Base-by-base conservation (phyloP, 1,284 basidiomycete genomes). In the Trametes versicolor region DNA sequence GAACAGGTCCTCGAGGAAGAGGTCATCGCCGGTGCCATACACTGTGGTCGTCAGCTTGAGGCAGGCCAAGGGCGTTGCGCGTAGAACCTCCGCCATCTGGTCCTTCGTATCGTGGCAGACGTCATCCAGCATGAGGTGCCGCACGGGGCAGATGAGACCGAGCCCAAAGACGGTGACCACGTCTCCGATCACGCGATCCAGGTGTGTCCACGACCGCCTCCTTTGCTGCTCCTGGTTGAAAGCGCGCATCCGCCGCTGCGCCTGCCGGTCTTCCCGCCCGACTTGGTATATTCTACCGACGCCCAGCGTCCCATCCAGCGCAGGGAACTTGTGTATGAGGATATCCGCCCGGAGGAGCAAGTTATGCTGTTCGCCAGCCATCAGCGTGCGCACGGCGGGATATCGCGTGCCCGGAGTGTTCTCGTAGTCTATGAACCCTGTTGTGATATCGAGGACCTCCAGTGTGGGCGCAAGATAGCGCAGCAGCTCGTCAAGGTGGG, bases 281-380 rank as follows among this genome's bases (percentile, higher is more conserved):
- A 48, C 6, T 9, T 34, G 43, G n/a, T 48, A 29, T 32, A n/a
- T n/a, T n/a, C n/a, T n/a, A n/a, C n/a, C n/a, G n/a, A n/a, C n/a
- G n/a, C n/a, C n/a, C n/a, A n/a, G n/a, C n/a, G n/a, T n/a, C n/a
- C n/a, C n/a, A n/a, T n/a, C n/a, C 2, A 48, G 55, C 6, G 55
- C 55, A 9, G 55, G 55, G n/a, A 57, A 57, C 32, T 34, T 57
- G 13, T 9, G 25, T 17, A 57, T 29, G 43, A 57, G 43, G 43
- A 36, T 43, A 19, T 45, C 54, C 15, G 41, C 34, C 17, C 27
- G 29, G n/a, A n/a, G n/a, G n/a, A n/a, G n/a, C n/a, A n/a, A n/a
- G n/a, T n/a, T 8, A 27, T 17, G 21, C 10, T 25, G 36, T 4
- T 39, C n/a, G 19, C 9, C 29, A 29, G 39, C 27, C 17, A 21